Evolutionary conservation across 306 rosid genomes (phyloP).

Genomic region (Vicia villosa): DNA sequence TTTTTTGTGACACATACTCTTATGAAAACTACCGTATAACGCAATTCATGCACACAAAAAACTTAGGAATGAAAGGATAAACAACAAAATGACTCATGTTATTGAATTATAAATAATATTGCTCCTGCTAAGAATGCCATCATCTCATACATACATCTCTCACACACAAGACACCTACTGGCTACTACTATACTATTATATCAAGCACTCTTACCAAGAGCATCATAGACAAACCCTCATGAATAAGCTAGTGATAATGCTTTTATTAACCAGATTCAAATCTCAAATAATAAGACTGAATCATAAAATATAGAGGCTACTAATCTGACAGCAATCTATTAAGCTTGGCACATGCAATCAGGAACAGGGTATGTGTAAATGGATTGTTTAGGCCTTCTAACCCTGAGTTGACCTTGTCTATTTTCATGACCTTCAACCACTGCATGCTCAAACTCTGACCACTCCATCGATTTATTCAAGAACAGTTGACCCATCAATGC

Average conservation of each 20-base stretch:
- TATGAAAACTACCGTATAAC: not conserved
- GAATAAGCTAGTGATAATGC: conserved; percentile 39
- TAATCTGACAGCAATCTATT: conserved; percentile 38
- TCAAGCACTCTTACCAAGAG: conserved; percentile 49
- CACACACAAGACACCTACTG: conserved; percentile 41
- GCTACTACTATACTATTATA: conserved; percentile 7
- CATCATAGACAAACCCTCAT: conserved; percentile 40
- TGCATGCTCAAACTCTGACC: conserved; percentile 75
- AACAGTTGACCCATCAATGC: conserved; percentile 86
- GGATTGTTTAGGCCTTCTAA: conserved; percentile 89
- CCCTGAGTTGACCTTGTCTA: conserved; percentile 87
- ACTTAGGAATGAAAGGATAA: not conserved
- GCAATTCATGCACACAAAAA: not conserved
- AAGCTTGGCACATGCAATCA: conserved; percentile 92
- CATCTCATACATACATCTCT: conserved; percentile 42
- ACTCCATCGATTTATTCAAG: conserved; percentile 74
- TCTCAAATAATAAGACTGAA: conserved; percentile 49
- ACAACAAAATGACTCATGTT: conserved; percentile 33
- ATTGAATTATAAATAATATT: conserved; percentile 39
- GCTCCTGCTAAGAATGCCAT: conserved; percentile 48
- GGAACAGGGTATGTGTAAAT: conserved; percentile 93
- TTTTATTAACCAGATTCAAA: conserved; percentile 50
- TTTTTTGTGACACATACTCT: not conserved
- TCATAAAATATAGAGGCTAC: conserved; percentile 33
- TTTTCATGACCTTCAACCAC: conserved; percentile 73